These are phyloP conservation scores for Nicotiana benthamiana DNA, from an alignment of 257 asterid genomes.

Conservation along the genomic window DNA sequence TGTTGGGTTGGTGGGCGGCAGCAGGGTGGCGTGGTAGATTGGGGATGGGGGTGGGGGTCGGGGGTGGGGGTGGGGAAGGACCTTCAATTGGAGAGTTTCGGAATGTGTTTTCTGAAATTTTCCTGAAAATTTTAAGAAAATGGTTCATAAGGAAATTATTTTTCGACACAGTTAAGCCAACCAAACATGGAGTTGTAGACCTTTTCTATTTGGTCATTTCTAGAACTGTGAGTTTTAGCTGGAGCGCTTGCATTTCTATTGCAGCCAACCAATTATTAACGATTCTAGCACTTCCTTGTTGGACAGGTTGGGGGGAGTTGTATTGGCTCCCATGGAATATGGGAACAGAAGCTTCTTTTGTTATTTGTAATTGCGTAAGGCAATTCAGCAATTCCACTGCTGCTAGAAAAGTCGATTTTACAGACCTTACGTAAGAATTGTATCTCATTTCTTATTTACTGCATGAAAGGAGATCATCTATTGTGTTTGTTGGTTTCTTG, in stretches of 20 bases:
- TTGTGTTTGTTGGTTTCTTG: constrained; percentile 2
- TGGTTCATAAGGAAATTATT: too few relatives aligned
- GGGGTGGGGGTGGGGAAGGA: too few relatives aligned
- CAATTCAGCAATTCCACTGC: constrained; percentile 40
- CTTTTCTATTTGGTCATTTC: neutral
- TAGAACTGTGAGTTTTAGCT: neutral
- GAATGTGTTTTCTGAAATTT: too few relatives aligned
- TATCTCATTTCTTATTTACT: neutral
- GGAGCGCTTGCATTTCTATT: neutral
- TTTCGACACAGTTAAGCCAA: too few relatives aligned
- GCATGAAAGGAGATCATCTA: neutral
- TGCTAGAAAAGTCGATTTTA: constrained; percentile 49
- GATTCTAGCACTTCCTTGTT: constrained; percentile 9
- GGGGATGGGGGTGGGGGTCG: too few relatives aligned
- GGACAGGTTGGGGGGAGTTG: constrained; percentile 38
- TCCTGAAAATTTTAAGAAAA: too few relatives aligned
- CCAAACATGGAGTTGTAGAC: too few relatives aligned
- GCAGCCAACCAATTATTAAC: constrained; percentile 1
- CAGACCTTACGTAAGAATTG: constrained; percentile 79
- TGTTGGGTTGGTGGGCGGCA: too few relatives aligned
- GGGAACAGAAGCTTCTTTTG: constrained; percentile 25
- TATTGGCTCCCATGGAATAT: constrained; percentile 26
- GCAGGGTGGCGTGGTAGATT: too few relatives aligned
- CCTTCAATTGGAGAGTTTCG: too few relatives aligned
- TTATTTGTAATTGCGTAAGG: constrained; percentile 25